Evolutionary conservation across 2,329 filamentous ascomycete species (phyloP), one percentile per base, ranked within the genome.

Genomic region (Cytospora schulzeri): DNA sequence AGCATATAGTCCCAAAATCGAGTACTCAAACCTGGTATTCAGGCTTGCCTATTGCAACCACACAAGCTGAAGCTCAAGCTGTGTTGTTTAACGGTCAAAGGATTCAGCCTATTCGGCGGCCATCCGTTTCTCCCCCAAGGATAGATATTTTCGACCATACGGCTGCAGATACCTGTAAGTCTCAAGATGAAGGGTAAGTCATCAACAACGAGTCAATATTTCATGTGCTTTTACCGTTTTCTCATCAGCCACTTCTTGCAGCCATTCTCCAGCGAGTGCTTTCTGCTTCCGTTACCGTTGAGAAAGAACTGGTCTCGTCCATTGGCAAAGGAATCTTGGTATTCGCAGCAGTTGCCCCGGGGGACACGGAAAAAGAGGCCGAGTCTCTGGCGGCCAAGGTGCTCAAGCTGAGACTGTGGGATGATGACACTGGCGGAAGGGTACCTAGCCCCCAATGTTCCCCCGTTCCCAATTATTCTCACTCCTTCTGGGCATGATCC

Each of bases 281-380:
- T 66, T 98, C 93, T 52, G 94, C 94, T 66, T 97, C 94, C 9
- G 95, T 99, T 71, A 95, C 93, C 1, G 94, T 99, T 60, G 93
- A 99, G 74, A 90, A 92, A 73, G 85, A 96, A 74, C 80, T 97
- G 33, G 86, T 99, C 54, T 98, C 95, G 1, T 91, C 90, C 3
- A 98, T 99, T 72, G 92, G 92, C 66, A 91, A 90, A 77, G 95
- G 95, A 33, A 80, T 99, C 52, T 83, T 99, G 8, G 92, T 98
- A 35, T 90, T 99, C 74, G 94, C 94, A 26, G 95, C 93, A 29
- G 88, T 99, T 52, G 93, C 91, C 35, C 93, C 92, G 50, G 90
- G 93, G 62, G 95, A 99, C 74, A 96, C 92, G 3, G 85, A 90
- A 70, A 96, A 93, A 75, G 93, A 98, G 76, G 90, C 89, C 31